Evolutionary conservation across 2,329 filamentous ascomycete genomes (phyloP).

Genomic region (Peltaster fructicola): DNA sequence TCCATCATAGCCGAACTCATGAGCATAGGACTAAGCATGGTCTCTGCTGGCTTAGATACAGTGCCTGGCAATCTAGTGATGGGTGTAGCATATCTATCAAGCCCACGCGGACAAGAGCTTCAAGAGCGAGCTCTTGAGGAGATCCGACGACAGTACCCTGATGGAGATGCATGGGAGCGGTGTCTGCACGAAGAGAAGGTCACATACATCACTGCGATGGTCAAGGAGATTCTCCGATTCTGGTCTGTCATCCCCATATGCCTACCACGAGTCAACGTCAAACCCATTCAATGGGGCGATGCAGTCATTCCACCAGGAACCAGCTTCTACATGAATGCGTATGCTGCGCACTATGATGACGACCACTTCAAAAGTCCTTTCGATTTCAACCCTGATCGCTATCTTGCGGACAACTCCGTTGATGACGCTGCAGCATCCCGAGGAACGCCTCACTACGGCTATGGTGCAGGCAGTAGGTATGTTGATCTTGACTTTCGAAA

Average conservation of each 20-base stretch:
- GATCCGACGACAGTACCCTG: constrained; percentile 53
- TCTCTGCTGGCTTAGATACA: constrained; percentile 65
- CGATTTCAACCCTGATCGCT: constrained; percentile 53
- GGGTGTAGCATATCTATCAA: constrained; percentile 61
- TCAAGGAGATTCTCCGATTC: constrained; percentile 62
- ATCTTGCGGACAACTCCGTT: constrained; percentile 35
- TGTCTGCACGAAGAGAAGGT: constrained; percentile 59
- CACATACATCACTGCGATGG: constrained; percentile 58
- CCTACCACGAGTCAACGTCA: constrained; percentile 53
- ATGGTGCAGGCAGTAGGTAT: constrained; percentile 25
- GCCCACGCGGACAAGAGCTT: constrained; percentile 47
- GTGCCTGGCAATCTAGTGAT: constrained; percentile 65
- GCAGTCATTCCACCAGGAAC: constrained; percentile 54
- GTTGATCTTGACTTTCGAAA: background rate
- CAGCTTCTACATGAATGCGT: constrained; percentile 67
- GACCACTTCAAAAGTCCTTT: constrained; percentile 46
- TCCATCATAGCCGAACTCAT: constrained; percentile 48
- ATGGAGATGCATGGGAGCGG: constrained; percentile 58
- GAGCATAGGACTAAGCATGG: constrained; percentile 67
- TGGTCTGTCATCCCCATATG: constrained; percentile 69
- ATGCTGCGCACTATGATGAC: constrained; percentile 55
- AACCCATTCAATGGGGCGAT: constrained; percentile 52
- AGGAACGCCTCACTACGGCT: constrained; percentile 32
- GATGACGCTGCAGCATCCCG: constrained; percentile 20
- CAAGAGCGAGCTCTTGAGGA: constrained; percentile 52